A percentile compares a stretch with the other conserved stretches of the same genome.
phyloP scores from a whole-genome alignment of 192 early-diverging fungal genomes.

The Coemansia sp. region DNA sequence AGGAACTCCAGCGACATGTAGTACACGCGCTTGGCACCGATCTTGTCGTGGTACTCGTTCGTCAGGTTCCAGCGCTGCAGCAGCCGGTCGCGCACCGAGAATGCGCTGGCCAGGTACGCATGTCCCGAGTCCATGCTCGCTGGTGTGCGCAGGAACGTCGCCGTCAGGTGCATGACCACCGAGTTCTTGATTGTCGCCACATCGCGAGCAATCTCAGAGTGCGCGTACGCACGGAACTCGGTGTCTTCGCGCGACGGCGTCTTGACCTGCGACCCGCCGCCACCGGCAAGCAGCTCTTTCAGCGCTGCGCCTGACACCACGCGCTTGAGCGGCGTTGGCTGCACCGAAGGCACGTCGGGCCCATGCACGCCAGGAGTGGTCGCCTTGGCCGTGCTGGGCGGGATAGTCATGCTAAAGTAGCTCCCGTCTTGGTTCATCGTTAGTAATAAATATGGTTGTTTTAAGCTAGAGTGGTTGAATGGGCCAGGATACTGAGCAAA shows the following conservation, averaged over 20 bases:
- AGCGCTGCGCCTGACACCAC: constrained; percentile 54
- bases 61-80: constrained; percentile 94
- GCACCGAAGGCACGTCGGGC: constrained; percentile 30
- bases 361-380: constrained; percentile 45
- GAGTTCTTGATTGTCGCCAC: constrained; percentile 73
- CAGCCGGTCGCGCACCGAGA: constrained; percentile 89
- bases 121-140: constrained; percentile 91
- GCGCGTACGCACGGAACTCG: constrained; percentile 52
- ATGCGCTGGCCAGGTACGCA: constrained; percentile 90
- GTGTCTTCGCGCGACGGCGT: constrained; percentile 39
- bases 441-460: neutral
- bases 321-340: constrained; percentile 52
- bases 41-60: constrained; percentile 74
- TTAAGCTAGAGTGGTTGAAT: neutral
- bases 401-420: constrained; percentile 53
- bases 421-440: constrained; percentile 33
- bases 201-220: constrained; percentile 59
- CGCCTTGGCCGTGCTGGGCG: constrained; percentile 51
- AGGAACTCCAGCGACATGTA: constrained; percentile 98
- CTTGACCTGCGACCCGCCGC: constrained; percentile 42
- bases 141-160: constrained; percentile 85
- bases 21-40: constrained; percentile 90
- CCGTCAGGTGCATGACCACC: constrained; percentile 85
- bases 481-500: neutral
- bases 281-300: constrained; percentile 52